Evolutionary conservation across 441 rosid genomes (phyloP).

Genomic region (Arabidopsis hybrid): DNA sequence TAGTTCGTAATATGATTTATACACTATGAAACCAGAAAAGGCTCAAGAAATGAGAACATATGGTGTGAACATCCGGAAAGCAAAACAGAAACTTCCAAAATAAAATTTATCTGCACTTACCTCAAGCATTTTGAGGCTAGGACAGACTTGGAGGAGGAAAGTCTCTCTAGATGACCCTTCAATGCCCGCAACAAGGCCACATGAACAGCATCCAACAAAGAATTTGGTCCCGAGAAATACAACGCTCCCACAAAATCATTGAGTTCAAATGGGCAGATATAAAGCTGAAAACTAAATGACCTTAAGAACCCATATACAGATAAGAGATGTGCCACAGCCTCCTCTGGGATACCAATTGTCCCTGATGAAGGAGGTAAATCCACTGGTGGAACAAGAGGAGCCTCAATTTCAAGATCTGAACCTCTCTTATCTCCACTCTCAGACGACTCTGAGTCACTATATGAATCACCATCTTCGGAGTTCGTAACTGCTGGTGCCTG

Average conservation of each 20-base stretch:
- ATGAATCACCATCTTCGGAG: conserved; percentile 53
- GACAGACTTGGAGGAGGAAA: conserved; percentile 70
- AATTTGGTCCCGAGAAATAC: conserved; percentile 64
- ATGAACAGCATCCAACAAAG: conserved; percentile 81
- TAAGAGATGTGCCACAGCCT: conserved; percentile 67
- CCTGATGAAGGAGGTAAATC: conserved; percentile 79
- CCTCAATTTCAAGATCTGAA: conserved; percentile 48
- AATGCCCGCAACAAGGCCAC: conserved; percentile 70
- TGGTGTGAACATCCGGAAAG: neutral
- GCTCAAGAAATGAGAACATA: neutral
- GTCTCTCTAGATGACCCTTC: conserved; percentile 66
- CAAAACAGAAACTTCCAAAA: conserved; percentile 2
- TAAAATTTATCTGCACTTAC: conserved; percentile 47
- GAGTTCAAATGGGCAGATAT: conserved; percentile 77
- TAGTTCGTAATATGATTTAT: neutral
- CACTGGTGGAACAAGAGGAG: conserved; percentile 51
- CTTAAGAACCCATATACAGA: conserved; percentile 81
- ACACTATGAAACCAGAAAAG: conserved; percentile 14
- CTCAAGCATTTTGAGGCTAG: conserved; percentile 75
- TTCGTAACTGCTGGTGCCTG: conserved; percentile 48
- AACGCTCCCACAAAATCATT: conserved; percentile 88
- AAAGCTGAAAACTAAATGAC: conserved; percentile 71
- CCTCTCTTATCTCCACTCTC: conserved; percentile 53
- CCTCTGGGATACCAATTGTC: conserved; percentile 76
- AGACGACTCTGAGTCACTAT: conserved; percentile 67